phyloP scores from a whole-genome alignment of 192 early-diverging fungal species.

The Dissophora globulifera region DNA sequence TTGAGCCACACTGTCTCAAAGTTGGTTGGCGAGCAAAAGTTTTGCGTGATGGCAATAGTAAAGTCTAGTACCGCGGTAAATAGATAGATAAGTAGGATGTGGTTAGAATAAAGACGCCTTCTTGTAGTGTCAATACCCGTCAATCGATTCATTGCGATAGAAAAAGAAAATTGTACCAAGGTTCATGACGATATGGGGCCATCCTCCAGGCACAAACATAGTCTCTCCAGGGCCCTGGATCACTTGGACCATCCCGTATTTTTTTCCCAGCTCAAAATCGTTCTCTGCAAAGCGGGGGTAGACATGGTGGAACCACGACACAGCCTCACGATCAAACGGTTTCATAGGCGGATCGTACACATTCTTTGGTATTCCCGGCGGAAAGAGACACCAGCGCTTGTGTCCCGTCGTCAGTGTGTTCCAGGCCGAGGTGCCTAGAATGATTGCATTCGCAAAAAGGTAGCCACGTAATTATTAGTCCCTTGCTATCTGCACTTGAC shows the following conservation, averaged over 20 bases:
- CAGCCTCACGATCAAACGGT: slow-evolving; percentile 74
- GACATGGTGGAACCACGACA: slow-evolving; percentile 78
- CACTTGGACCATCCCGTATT: slow-evolving; percentile 75
- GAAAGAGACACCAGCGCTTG: slow-evolving; percentile 84
- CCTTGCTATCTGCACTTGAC: too few relatives aligned
- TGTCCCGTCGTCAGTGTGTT: slow-evolving; percentile 76
- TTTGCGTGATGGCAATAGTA: slow-evolving; percentile 84
- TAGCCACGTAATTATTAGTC: too few relatives aligned
- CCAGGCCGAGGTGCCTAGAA: slow-evolving; percentile 80
- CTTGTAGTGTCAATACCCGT: too few relatives aligned
- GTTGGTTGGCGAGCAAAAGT: slow-evolving; percentile 75
- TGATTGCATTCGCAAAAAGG: neutral
- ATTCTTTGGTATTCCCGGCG: slow-evolving; percentile 68
- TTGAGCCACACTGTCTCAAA: slow-evolving; percentile 75
- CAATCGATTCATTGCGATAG: too few relatives aligned
- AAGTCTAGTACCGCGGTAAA: slow-evolving; percentile 66
- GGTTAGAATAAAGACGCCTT: too few relatives aligned
- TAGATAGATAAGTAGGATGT: too few relatives aligned
- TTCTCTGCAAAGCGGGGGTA: slow-evolving; percentile 60
- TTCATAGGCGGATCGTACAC: slow-evolving; percentile 69
- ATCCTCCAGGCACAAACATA: slow-evolving; percentile 85
- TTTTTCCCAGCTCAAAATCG: slow-evolving; percentile 62
- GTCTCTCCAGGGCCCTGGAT: slow-evolving; percentile 82
- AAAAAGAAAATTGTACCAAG: too few relatives aligned
- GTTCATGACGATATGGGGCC: slow-evolving; percentile 86